Conservation (phyloP, 805 yeast genomes). For the Lipomyces yamanashiensis region DNA sequence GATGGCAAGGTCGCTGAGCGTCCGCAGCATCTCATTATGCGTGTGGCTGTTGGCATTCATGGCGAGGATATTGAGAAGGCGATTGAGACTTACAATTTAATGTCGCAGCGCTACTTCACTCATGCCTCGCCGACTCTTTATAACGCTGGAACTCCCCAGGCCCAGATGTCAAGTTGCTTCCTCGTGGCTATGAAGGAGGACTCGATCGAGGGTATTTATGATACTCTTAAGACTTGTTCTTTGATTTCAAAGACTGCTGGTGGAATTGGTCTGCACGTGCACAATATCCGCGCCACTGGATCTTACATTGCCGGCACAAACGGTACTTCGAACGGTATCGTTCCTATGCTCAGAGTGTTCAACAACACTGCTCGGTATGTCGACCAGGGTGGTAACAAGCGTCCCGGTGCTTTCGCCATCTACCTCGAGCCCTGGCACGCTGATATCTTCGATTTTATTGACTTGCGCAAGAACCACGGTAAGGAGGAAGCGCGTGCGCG, state of each 20-base stretch:
- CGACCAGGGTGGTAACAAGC: constrained; percentile 96
- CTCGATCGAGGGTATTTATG: constrained; percentile 93
- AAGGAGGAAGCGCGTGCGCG: constrained; percentile 93
- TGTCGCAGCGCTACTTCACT: constrained; percentile 86
- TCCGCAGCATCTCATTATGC: constrained; percentile 86
- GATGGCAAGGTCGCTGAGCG: constrained; percentile 78
- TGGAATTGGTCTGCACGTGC: constrained; percentile 89
- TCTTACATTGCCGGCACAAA: constrained; percentile 88
- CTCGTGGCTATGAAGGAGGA: constrained; percentile 89
- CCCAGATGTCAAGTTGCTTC: constrained; percentile 91
- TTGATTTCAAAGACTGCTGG: constrained; percentile 93
- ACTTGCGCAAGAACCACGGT: constrained; percentile 90
- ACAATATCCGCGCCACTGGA: constrained; percentile 84
- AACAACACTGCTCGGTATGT: constrained; percentile 96
- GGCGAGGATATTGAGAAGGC: constrained; percentile 66
- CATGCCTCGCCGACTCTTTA: constrained; percentile 96
- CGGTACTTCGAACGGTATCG: constrained; percentile 88
- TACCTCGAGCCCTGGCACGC: constrained; percentile 98
- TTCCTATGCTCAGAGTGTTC: constrained; percentile 95
- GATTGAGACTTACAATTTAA: constrained; percentile 80
- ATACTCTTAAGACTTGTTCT: constrained; percentile 85
- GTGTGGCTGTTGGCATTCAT: constrained; percentile 93
- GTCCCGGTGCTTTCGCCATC: constrained; percentile 96
- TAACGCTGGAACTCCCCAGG: constrained; percentile 87
- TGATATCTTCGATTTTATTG: constrained; percentile 84